These are phyloP conservation scores for Periglandula ipomoeae DNA, from an alignment of 2,329 filamentous ascomycete species.

Conservation along the genomic window DNA sequence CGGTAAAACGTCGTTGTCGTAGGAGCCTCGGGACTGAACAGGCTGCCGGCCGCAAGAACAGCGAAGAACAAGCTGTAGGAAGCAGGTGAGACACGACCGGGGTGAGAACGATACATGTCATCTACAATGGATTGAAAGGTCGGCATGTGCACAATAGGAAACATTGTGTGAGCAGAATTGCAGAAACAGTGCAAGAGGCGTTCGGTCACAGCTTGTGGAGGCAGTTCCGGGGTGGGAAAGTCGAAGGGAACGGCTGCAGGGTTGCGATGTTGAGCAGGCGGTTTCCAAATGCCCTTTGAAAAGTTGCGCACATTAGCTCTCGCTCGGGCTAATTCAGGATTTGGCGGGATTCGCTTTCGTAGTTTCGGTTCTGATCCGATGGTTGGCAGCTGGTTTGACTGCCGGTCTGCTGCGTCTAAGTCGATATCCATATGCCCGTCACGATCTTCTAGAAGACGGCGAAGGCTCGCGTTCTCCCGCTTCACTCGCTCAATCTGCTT, in stretches of 20 bases:
- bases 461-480: conserved; percentile 68
- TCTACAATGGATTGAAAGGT: conserved; percentile 71
- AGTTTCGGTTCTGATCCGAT: conserved; percentile 58
- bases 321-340: conserved; percentile 63
- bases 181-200: conserved; percentile 69
- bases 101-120: conserved; percentile 60
- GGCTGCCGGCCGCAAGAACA: conserved; percentile 71
- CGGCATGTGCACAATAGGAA: conserved; percentile 84
- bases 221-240: conserved; percentile 54
- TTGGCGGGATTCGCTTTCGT: conserved; percentile 48
- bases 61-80: conserved; percentile 78
- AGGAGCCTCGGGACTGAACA: conserved; percentile 53
- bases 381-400: conserved; percentile 50
- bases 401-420: conserved; percentile 37
- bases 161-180: conserved; percentile 64
- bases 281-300: conserved; percentile 71
- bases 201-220: conserved; percentile 60
- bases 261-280: conserved; percentile 58
- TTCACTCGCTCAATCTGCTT: conserved; percentile 76
- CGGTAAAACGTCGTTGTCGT: conserved; percentile 43
- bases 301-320: conserved; percentile 64
- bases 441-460: conserved; percentile 49
- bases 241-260: conserved; percentile 39
- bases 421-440: conserved; percentile 42
- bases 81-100: conserved; percentile 49